These are phyloP conservation scores for Microstegium vimineum DNA, from an alignment of 176 grass and related monocot genomes.

Conservation along the genomic window DNA sequence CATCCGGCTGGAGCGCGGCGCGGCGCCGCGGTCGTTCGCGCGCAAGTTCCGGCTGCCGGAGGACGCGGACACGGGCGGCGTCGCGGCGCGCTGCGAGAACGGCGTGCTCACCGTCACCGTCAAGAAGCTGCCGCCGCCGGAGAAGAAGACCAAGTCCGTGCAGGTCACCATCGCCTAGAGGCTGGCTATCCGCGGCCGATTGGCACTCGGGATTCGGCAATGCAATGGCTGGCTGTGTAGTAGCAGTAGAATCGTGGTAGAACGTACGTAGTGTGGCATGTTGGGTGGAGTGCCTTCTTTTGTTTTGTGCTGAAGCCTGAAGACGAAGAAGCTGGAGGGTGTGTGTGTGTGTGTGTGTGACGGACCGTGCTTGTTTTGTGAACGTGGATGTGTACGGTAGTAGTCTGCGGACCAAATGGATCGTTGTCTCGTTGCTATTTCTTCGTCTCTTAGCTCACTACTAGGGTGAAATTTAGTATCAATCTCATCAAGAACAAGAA, in stretches of 20 bases:
- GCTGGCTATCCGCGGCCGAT: neutral
- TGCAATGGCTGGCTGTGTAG: neutral
- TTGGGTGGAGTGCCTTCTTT: neutral
- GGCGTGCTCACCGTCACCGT: conserved; percentile 60
- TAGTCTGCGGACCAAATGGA: too few species aligned
- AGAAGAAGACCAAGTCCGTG: conserved; percentile 63
- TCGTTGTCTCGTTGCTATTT: too few species aligned
- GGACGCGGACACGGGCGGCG: conserved; percentile 36
- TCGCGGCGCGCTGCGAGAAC: conserved; percentile 60
- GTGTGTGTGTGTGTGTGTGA: neutral
- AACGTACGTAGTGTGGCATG: neutral
- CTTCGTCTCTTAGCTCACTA: too few species aligned
- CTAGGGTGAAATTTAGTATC: too few species aligned
- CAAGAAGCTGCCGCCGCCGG: conserved; percentile 61
- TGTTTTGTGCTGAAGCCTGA: neutral
- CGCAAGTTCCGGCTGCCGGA: conserved; percentile 64
- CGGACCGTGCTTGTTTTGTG: neutral
- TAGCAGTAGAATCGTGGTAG: neutral
- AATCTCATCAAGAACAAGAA: too few species aligned
- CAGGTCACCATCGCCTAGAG: conserved; percentile 43
- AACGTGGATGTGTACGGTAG: too few species aligned
- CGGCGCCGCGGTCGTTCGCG: conserved; percentile 24
- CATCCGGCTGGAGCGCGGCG: conserved; percentile 55
- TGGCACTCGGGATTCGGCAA: too few species aligned
- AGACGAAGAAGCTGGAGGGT: neutral